A percentile compares a stretch with the other conserved stretches of the same genome.
These are phyloP conservation scores for Backusella liffmaniae DNA, from an alignment of 192 early-diverging fungal genomes.

Conservation along the genomic window DNA sequence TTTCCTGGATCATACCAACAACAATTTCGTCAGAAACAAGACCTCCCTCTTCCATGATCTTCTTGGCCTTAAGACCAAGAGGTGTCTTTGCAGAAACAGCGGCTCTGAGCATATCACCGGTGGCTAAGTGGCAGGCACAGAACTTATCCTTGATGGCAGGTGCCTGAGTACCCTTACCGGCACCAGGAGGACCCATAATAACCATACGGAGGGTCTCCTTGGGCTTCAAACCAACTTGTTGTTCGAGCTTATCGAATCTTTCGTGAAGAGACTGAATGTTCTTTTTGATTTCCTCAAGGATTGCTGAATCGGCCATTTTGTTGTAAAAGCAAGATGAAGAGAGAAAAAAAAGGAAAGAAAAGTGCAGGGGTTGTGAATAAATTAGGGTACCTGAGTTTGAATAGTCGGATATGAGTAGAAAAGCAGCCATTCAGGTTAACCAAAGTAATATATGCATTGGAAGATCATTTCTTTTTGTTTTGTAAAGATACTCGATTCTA, in stretches of 20 bases:
- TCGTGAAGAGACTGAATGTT: constrained; percentile 40
- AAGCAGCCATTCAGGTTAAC: too few relatives aligned
- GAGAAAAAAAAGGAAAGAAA: not conserved
- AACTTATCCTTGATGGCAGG: constrained; percentile 94
- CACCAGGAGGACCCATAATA: constrained; percentile 92
- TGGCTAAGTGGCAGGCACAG: constrained; percentile 97
- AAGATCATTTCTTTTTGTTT: too few relatives aligned
- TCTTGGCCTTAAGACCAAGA: constrained; percentile 95
- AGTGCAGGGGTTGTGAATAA: not conserved
- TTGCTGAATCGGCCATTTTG: constrained; percentile 34
- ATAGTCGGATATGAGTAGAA: too few relatives aligned
- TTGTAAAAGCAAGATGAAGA: not conserved
- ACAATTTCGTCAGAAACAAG: constrained; percentile 98
- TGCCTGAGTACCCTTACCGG: constrained; percentile 82
- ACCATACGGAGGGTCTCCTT: constrained; percentile 61
- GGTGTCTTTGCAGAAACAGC: constrained; percentile 90
- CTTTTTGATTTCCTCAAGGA: constrained; percentile 47
- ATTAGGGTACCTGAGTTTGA: too few relatives aligned
- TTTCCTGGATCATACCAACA: constrained; percentile 95
- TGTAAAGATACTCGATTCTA: too few relatives aligned
- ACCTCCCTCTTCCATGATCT: constrained; percentile 98
- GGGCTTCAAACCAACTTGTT: constrained; percentile 31
- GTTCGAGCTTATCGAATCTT: constrained; percentile 40
- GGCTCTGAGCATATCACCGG: constrained; percentile 98
- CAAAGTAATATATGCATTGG: too few relatives aligned